phyloP scores from a whole-genome alignment of 2,329 filamentous ascomycete species.

The Niveomyces coronatus region DNA sequence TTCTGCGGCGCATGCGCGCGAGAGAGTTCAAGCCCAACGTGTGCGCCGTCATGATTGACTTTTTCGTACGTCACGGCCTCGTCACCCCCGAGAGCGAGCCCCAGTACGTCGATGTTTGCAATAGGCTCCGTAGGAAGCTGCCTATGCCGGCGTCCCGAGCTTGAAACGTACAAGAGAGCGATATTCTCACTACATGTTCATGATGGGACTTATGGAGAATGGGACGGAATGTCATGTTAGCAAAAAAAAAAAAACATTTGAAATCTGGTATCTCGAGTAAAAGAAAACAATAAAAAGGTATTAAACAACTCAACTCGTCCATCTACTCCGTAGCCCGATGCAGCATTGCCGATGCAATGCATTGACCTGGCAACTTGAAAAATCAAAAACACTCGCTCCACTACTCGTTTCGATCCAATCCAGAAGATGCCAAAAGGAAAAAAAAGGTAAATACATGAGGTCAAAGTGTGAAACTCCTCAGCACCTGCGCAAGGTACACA shows the following conservation, averaged over 20 bases:
- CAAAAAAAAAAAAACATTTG: no score
- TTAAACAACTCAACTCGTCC: no score
- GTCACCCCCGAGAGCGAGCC: conserved; percentile 62
- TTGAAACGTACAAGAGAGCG: no score
- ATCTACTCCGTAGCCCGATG: no score
- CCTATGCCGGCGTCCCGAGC: conserved; percentile 25
- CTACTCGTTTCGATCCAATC: conserved; percentile 7
- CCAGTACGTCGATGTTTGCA: conserved; percentile 59
- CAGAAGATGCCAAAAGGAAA: conserved; percentile 7
- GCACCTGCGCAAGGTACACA: no score
- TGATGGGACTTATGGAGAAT: no score
- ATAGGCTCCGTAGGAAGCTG: conserved; percentile 32
- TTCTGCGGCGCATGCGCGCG: conserved; percentile 49
- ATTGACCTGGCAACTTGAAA: conserved; percentile 10
- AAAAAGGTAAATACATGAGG: no score
- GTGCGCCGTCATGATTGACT: conserved; percentile 67
- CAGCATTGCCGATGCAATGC: no score
- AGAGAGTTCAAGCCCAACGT: conserved; percentile 83
- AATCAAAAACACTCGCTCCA: background rate
- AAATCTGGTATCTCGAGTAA: conserved; percentile 17
- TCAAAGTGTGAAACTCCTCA: no score
- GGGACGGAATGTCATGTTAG: no score
- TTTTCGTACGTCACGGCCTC: conserved; percentile 67
- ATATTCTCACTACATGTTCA: no score
- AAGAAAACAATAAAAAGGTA: background rate